Evolutionary conservation across 306 rosid genomes (phyloP).

Genomic region (Nissolia schottii): DNA sequence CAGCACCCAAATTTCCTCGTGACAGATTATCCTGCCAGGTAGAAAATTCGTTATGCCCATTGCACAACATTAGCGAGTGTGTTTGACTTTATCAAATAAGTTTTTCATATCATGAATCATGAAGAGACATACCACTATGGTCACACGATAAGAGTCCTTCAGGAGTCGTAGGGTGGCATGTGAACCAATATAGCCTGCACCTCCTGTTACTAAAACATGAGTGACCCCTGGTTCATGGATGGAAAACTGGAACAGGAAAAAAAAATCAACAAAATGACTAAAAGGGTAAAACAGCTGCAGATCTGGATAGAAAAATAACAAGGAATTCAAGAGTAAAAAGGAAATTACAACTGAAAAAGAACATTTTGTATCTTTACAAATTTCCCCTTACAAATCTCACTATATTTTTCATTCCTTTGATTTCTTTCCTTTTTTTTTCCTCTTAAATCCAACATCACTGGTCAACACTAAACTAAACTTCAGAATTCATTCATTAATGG

Average conservation of each 20-base stretch:
- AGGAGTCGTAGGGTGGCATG: slow-evolving; percentile 86
- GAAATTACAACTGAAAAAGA: neutral
- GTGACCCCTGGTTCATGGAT: slow-evolving; percentile 64
- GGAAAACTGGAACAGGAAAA: slow-evolving; percentile 52
- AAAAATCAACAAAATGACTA: neutral
- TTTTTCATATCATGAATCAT: neutral
- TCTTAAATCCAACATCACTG: neutral
- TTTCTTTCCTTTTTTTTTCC: neutral
- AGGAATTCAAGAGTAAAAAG: neutral
- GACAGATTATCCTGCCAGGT: slow-evolving; percentile 80
- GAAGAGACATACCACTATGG: slow-evolving; percentile 74
- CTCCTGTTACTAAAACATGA: slow-evolving; percentile 94
- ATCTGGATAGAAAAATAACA: neutral
- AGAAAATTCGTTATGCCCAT: neutral
- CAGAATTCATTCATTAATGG: neutral
- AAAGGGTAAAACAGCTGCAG: neutral
- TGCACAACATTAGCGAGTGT: neutral
- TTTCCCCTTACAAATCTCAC: neutral
- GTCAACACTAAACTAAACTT: neutral
- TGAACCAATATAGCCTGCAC: slow-evolving; percentile 95
- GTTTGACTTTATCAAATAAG: neutral
- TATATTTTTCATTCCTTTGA: neutral
- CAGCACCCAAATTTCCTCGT: slow-evolving; percentile 89
- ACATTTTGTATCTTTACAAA: neutral
- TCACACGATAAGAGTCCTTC: slow-evolving; percentile 75